Evolutionary conservation across 2,329 filamentous ascomycete species (phyloP).

Genomic region (Aspergillus niger): DNA sequence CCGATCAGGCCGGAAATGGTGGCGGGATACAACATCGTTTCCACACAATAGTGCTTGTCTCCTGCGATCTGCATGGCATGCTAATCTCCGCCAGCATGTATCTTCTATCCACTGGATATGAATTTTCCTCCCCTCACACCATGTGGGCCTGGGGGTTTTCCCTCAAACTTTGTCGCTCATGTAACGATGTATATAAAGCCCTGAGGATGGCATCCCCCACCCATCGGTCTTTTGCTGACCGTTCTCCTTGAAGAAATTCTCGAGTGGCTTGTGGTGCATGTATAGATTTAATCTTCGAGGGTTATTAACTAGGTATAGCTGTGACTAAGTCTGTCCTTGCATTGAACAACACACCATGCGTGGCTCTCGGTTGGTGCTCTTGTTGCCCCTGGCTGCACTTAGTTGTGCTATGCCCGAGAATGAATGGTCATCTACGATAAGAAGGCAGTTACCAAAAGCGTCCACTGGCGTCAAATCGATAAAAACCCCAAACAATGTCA

Average conservation of each 20-base stretch:
- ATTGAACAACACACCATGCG: slow-evolving; percentile 22
- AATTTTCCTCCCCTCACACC: neutral
- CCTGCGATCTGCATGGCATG: neutral
- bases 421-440: slow-evolving; percentile 17
- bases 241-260: neutral
- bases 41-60: neutral
- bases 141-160: neutral
- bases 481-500: slow-evolving; percentile 47
- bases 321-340: neutral
- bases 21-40: neutral
- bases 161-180: neutral
- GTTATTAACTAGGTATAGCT: neutral
- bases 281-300: neutral
- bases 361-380: slow-evolving; percentile 21
- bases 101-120: neutral
- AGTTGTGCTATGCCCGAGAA: slow-evolving; percentile 10
- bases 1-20: neutral
- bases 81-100: too few species aligned
- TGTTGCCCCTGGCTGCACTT: slow-evolving; percentile 26
- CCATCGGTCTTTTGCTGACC: neutral
- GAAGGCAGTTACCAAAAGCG: slow-evolving; percentile 39
- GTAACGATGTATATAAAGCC: neutral
- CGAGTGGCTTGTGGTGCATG: neutral
- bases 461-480: slow-evolving; percentile 43
- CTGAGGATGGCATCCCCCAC: neutral